Evolutionary conservation across 2,329 filamentous ascomycete species (phyloP), one percentile per base, ranked within the genome.

Genomic region (Uncinocarpus reesii): DNA sequence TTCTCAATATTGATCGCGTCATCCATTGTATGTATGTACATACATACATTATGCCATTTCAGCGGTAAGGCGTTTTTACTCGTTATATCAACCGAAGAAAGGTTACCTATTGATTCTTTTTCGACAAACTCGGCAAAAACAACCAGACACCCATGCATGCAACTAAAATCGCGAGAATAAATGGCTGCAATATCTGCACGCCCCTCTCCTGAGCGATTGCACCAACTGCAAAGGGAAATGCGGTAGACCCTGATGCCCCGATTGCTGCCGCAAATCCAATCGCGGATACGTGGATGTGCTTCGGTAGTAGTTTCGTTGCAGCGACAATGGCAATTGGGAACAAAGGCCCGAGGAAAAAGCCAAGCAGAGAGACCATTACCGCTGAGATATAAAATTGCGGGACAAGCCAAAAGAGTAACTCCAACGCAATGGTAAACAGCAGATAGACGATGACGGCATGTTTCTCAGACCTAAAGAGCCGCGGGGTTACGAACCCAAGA

Each of bases 231-330:
- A 71, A 71, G 1, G 69, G 70, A 23, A 71, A 58, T 15, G 68
- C 58, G 0, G 65, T 65, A 1, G 81, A 84, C 0, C 86, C 86
- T 1, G 75, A 76, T 0, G 84, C 82, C 2, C 86, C 86, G 62
- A 90, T 80, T 0, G 86, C 85, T 0, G 84, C 80, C 0, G 83
- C 82, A 57, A 93, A 90, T 0, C 86, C 86, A 53, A 93, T 86
- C 0, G 81, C 80, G n/a, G 77, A 79, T 35, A 92, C 83, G 58
- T 93, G 87, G 21, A 87, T 69, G 51, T 85, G 75, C 32, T 71
- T 73, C 0, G 86, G 85, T 1, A 93, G 70, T 3, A 92, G 70
- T 56, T 86, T 88, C 0, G 84, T 86, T 3, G 80, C 78, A 1
- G 79, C 79, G 0, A 89, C 79, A 7, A 92, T 75, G 0, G 78